These are phyloP conservation scores for Mychonastes homosphaera DNA, from an alignment of 139 green algal species.

Conservation along the genomic window DNA sequence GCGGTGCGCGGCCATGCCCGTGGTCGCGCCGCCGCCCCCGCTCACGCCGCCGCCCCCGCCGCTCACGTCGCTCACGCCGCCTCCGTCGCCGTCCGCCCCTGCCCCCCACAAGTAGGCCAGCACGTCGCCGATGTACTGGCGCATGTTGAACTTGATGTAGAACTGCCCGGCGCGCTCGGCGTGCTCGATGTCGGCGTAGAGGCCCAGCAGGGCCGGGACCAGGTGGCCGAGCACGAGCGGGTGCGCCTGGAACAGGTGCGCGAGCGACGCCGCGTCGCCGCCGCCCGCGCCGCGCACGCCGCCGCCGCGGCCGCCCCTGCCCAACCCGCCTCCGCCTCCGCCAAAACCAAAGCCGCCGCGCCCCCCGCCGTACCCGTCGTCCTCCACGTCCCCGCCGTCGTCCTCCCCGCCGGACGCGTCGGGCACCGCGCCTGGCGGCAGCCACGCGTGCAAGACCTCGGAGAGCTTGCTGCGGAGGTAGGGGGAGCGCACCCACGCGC, in stretches of 20 bases:
- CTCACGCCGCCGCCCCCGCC: too few relatives aligned
- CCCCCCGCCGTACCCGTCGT: neutral
- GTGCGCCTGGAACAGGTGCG: slow-evolving; percentile 69
- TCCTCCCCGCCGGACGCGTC: neutral
- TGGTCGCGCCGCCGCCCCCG: too few relatives aligned
- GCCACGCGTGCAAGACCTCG: slow-evolving; percentile 56
- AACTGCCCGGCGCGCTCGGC: slow-evolving; percentile 67
- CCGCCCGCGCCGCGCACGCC: neutral
- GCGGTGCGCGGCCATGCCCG: too few relatives aligned
- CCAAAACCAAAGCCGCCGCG: neutral
- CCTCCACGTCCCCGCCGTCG: neutral
- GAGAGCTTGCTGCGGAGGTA: slow-evolving; percentile 76
- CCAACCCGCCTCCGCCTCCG: neutral
- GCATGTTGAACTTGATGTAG: slow-evolving; percentile 90
- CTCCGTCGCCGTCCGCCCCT: too few relatives aligned
- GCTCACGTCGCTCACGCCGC: too few relatives aligned
- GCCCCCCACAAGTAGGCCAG: slow-evolving; percentile 77
- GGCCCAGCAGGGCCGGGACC: slow-evolving; percentile 62
- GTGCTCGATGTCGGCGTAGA: slow-evolving; percentile 75
- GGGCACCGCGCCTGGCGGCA: slow-evolving; percentile 15
- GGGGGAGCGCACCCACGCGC: slow-evolving; percentile 63
- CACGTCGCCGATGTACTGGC: slow-evolving; percentile 70
- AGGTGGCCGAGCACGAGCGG: slow-evolving; percentile 65
- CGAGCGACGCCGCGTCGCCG: neutral
- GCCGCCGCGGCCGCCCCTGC: neutral